phyloP scores from a whole-genome alignment of 2,329 filamentous ascomycete species.

The Penicillium aurantiogriseum region DNA sequence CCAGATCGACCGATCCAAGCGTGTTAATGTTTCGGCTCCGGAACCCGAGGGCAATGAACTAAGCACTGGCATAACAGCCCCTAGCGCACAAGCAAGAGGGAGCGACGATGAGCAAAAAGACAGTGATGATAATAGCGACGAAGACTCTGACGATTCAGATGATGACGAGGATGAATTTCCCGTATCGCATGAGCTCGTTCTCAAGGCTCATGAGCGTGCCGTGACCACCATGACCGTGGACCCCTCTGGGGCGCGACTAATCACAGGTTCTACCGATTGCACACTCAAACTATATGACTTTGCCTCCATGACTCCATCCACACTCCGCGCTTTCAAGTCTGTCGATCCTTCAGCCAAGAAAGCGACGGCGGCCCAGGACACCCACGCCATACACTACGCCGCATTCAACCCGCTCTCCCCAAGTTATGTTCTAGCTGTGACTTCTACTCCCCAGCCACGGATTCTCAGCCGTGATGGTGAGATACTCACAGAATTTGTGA shows the following conservation, averaged over 20 bases:
- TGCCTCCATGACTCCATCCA: constrained; percentile 90
- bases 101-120: constrained; percentile 35
- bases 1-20: constrained; percentile 77
- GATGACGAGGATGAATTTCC: constrained; percentile 83
- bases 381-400: constrained; percentile 82
- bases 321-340: constrained; percentile 87
- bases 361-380: constrained; percentile 67
- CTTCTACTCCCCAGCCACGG: constrained; percentile 85
- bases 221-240: constrained; percentile 84
- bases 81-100: constrained; percentile 19
- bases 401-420: constrained; percentile 83
- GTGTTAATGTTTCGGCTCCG: constrained; percentile 48
- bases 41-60: constrained; percentile 33
- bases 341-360: constrained; percentile 83
- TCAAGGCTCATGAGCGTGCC: constrained; percentile 88
- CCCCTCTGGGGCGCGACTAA: constrained; percentile 76
- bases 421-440: constrained; percentile 77
- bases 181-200: constrained; percentile 84
- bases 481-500: constrained; percentile 80
- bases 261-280: constrained; percentile 90
- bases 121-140: constrained; percentile 42
- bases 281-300: constrained; percentile 93
- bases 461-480: constrained; percentile 88
- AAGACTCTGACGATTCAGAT: constrained; percentile 54
- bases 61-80: constrained; percentile 23